Base-by-base conservation (phyloP, 768 basidiomycete species). In the Phanerochaete sordida region DNA sequence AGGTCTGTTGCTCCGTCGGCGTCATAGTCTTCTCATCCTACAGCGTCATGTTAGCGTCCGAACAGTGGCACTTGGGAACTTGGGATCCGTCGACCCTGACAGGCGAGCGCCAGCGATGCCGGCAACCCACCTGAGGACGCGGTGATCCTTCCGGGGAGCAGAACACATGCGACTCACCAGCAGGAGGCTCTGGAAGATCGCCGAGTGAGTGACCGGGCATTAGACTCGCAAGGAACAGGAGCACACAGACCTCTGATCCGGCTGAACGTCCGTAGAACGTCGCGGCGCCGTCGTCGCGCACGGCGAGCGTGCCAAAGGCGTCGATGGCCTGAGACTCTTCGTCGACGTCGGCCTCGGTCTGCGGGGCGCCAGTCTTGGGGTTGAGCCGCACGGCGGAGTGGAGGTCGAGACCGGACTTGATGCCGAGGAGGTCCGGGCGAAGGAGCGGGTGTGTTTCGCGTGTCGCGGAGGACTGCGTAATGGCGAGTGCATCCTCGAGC, bases 221-320 rank as follows among this genome's bases (percentile, higher is more conserved):
- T 16, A 43, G 8, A 15, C 27, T 35, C 16, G n/a, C 45, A 44
- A 55, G 50, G 6, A 21, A n/a, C 23, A 15, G 49, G 35, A 28
- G 19, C 16, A 74, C 84, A 50, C 59, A n/a, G n/a, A 88, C 88
- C 77, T 91, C 89, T 52, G 88, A 80, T 30, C 88, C 88, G 12
- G 86, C 88, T 16, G 89, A 86, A 33, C 83, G 84, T 21, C 90
- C 90, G 66, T 87, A 90, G 72, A 88, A 91, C 65, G 84, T 86
- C 21, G 81, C 84, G 30, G 81, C 76, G 2, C 88, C 90, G 48
- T 80, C 77, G 58, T 87, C 87, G 2, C 82, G 83, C 47, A 91
- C 83, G 1, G 87, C 85, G 56, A 91, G 76, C 4, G 88, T 88
- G 1, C 90, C 90, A 55, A 86, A 73, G 53, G 58, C 69, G 35